Evolutionary conservation across 768 basidiomycete genomes (phyloP).

Genomic region (Bullera alba): DNA sequence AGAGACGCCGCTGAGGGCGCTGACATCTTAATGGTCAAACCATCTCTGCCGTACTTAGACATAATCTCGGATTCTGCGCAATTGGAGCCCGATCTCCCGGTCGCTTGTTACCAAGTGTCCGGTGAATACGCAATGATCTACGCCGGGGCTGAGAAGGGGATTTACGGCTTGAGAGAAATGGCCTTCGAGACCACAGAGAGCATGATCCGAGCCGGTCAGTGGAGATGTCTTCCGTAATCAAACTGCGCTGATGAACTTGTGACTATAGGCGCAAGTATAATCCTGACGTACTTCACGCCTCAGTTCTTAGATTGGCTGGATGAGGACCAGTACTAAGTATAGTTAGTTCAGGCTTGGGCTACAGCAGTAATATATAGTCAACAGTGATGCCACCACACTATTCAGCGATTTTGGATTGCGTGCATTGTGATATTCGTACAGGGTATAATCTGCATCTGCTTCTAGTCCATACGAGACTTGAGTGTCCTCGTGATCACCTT

Average conservation of each 20-base stretch:
- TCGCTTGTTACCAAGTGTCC: constrained; percentile 90
- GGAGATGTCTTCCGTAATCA: neutral
- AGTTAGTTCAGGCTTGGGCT: neutral
- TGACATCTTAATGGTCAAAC: constrained; percentile 99
- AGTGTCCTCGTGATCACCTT: constrained; percentile 72
- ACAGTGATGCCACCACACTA: neutral
- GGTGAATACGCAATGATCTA: constrained; percentile 97
- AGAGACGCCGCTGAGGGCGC: constrained; percentile 87
- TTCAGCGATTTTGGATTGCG: neutral
- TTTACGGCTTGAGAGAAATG: constrained; percentile 87
- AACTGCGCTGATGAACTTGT: neutral
- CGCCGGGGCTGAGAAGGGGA: constrained; percentile 84
- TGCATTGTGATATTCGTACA: neutral
- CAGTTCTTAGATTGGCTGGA: constrained; percentile 68
- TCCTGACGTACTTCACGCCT: constrained; percentile 93
- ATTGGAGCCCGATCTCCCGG: constrained; percentile 74
- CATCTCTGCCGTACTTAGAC: constrained; percentile 90
- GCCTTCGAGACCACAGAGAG: constrained; percentile 88
- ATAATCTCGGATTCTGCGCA: constrained; percentile 81
- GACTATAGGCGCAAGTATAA: constrained; percentile 68
- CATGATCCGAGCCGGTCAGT: constrained; percentile 82
- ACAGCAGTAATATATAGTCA: neutral
- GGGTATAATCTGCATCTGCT: neutral
- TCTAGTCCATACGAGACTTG: constrained; percentile 83
- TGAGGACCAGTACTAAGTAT: constrained; percentile 15